Evolutionary conservation across 73 alveolate genomes (phyloP), one percentile per base, ranked within the genome.

Genomic region (Tetrahymena elliotti): DNA sequence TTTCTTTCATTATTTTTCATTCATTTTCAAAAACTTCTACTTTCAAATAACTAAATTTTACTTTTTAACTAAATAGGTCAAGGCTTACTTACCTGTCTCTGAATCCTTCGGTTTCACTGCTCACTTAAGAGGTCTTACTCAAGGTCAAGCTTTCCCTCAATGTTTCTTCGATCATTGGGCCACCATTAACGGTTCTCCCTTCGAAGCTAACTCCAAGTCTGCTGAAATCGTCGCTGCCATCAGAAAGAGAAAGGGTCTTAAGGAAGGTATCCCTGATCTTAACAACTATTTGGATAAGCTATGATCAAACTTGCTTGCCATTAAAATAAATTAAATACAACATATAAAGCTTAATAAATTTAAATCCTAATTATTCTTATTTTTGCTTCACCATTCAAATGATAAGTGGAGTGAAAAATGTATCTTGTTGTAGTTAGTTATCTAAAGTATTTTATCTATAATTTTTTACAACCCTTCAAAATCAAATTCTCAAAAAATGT

Each of bases 111-210:
- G 99, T 39, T 99, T 99, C 99, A 98, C 99, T 93, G 99, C 99
- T 34, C 99, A 99, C 94, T 96, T 99, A 97, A 97, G 99, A 95
- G 97, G 99, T 92, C 96, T 97, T 94, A 99, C 99, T 88, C 98
- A 99, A 93, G 99, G 99, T 84, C 97, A 99, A 98, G 99, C 99
- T 95, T 99, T 99, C 99, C 99, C 99, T 15, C 99, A 99, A 96
- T 99, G 99, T 96, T 99, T 98, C 95, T 99, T 99, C 97, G 99
- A 98, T 93, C 99, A 99, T 96, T 99, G 99, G 99, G 99, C 95
- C 93, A 84, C 53, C 95, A 53, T 97, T 53, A 95, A 35, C 31
- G 99, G 99, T 13, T 84, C 88, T 84, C 96, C 96, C 33, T 84
- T 94, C 20, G 99, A 98, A 95, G 98, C 95, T 41, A 97, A 96